A percentile compares a stretch with the other conserved stretches of the same genome.
Conservation (phyloP, 345 rosid genomes). For the Schrenkiella parvula region DNA sequence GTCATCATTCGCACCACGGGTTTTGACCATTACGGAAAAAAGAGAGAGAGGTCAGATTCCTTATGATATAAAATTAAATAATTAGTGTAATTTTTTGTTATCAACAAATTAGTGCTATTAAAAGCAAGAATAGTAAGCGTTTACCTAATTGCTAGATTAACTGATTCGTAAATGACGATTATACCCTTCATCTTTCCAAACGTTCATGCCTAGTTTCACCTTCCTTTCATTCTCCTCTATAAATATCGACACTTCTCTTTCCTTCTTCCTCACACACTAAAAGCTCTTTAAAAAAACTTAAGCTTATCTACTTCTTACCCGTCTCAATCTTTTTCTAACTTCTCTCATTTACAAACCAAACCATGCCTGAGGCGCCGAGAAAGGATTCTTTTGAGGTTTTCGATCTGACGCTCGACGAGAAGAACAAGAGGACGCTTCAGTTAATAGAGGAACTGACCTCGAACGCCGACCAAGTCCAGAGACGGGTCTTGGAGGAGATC, state of each 20-base stretch:
- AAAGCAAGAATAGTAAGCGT: slow-evolving; percentile 17
- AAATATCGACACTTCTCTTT: slow-evolving; percentile 44
- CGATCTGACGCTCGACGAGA: slow-evolving; percentile 39
- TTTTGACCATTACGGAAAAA: slow-evolving; percentile 25
- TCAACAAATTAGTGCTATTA: not conserved
- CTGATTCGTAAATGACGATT: not conserved
- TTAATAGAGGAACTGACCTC: slow-evolving; percentile 82
- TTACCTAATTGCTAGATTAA: slow-evolving; percentile 11
- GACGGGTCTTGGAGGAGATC: slow-evolving; percentile 68
- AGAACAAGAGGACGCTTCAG: slow-evolving; percentile 57
- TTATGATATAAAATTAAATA: not conserved
- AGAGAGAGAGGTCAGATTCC: not conserved
- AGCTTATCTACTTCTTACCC: not conserved
- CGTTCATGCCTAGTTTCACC: slow-evolving; percentile 10
- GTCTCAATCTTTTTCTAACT: not conserved
- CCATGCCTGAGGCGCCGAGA: slow-evolving; percentile 94
- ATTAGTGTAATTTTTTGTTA: not conserved
- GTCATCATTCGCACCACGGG: not conserved
- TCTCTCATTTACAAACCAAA: slow-evolving; percentile 7
- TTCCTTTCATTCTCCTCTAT: slow-evolving; percentile 15
- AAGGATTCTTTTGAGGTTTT: slow-evolving; percentile 19
- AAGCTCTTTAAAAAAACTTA: slow-evolving; percentile 11
- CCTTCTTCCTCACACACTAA: slow-evolving; percentile 51
- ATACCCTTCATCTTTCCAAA: slow-evolving; percentile 13
- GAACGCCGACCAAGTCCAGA: slow-evolving; percentile 69